Base-by-base conservation (phyloP, 2,329 filamentous ascomycete genomes). In the Zasmidium citrigriseum region DNA sequence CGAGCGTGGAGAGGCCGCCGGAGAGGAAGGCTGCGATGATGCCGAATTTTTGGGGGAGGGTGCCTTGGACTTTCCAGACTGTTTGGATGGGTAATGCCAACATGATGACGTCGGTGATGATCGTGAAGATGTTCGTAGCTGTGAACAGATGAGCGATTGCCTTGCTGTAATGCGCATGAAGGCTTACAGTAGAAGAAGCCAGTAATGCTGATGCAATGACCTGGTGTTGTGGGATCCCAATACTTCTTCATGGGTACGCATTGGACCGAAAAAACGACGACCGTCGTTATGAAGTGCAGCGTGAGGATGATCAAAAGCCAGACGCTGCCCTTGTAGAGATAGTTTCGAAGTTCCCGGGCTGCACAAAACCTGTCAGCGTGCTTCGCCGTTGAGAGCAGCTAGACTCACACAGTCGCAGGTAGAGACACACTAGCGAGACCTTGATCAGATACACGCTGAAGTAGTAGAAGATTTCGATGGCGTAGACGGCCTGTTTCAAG, bases 391-490 rank as follows among this genome's bases (percentile, higher is more conserved):
- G 20, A 2, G 10, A n/a, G n/a, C 44, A 23, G 2, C 18, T 7
- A 14, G n/a, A n/a, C 44, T 67, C 65, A 21, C 70, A 69, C 20
- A 77, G 70, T 29, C 73, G 71, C 20, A 72, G 62, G 59, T 77
- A 77, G 62, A 77, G 70, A 54, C 74, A 63, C 5, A 77, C 68
- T 7, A 77, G 66, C 0, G 73, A 74, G 45, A 76, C 68, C 62
- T 77, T 76, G 59, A 77, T 68, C 47, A 69, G 71, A 70, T 73
- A 76, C 54, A 76, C 75, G 52, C 73, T 75, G 44, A 66, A 54
- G 58, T 75, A 75, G 63, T 77, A 77, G 62, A 75, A 74, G 21
- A 70, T 58, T 62, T 72, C 64, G 66, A 67, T 59, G 4, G 60
- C 59, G 45, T 68, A 66, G 49, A 70, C 58, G 3, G 66, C 58